Evolutionary conservation across 2,329 filamentous ascomycete species (phyloP).

Genomic region (Byssoonygena ceratinophila): DNA sequence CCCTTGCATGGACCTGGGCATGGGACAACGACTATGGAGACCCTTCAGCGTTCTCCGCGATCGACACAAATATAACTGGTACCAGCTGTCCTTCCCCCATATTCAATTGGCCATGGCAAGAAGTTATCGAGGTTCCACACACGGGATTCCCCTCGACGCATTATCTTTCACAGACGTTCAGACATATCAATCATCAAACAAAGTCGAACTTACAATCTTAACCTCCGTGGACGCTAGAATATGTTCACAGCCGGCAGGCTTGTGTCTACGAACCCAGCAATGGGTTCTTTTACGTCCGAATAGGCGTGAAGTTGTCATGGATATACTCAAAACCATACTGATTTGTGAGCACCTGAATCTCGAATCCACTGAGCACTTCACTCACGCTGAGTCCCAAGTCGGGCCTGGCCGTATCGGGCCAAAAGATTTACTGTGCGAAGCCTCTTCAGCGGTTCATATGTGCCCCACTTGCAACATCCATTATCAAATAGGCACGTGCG

Average conservation of each 20-base stretch:
- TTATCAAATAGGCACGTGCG: not conserved
- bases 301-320: not conserved
- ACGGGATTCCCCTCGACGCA: not conserved
- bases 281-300: not conserved
- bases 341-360: not conserved
- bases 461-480: not conserved
- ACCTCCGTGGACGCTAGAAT: not conserved
- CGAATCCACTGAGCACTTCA: no score
- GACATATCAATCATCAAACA: not conserved
- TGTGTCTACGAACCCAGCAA: not conserved
- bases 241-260: not conserved
- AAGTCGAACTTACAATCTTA: not conserved
- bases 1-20: not conserved
- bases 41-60: not conserved
- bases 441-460: not conserved
- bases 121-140: not conserved
- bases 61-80: not conserved
- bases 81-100: not conserved
- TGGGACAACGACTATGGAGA: not conserved
- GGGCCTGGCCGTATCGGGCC: not conserved
- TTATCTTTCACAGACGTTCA: not conserved
- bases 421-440: no score
- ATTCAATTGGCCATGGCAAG: not conserved
- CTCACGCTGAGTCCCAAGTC: not conserved
- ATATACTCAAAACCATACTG: not conserved